These are phyloP conservation scores for Amphibolis antarctica DNA, from an alignment of 106 monocot genomes.

Conservation along the genomic window DNA sequence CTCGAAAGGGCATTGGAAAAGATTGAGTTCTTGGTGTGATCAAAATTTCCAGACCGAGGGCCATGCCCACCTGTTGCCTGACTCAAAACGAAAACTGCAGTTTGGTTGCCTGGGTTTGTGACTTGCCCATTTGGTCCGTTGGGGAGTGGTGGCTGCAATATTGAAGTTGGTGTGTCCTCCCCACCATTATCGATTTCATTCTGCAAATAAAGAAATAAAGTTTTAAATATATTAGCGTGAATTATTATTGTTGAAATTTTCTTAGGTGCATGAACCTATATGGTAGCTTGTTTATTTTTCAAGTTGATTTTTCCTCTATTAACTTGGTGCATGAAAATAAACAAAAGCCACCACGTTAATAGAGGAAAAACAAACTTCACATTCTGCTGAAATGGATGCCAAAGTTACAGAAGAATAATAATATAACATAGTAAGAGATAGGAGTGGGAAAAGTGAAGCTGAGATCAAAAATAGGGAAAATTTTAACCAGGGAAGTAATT, in stretches of 20 bases:
- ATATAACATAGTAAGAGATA: neutral
- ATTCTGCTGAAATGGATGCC: too few relatives aligned
- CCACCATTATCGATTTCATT: conserved; percentile 64
- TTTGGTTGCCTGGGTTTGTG: conserved; percentile 19
- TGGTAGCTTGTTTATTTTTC: too few relatives aligned
- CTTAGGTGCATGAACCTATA: too few relatives aligned
- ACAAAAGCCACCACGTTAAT: too few relatives aligned
- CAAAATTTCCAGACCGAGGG: conserved; percentile 23
- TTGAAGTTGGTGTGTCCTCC: conserved; percentile 32
- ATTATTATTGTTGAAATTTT: neutral
- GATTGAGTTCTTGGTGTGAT: conserved; percentile 45
- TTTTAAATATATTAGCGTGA: neutral
- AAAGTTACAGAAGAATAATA: neutral
- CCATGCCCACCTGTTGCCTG: conserved; percentile 17
- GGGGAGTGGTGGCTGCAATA: conserved; percentile 21
- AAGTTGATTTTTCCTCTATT: too few relatives aligned
- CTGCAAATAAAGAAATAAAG: conserved; percentile 15
- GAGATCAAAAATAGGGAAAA: too few relatives aligned
- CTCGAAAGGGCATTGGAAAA: conserved; percentile 72
- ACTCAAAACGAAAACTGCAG: conserved; percentile 4
- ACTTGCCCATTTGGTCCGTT: conserved; percentile 10
- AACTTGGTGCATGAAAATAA: too few relatives aligned
- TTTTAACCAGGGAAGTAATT: too few relatives aligned
- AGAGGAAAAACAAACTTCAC: too few relatives aligned
- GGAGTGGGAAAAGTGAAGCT: too few relatives aligned